Base-by-base conservation (phyloP, 352 stramenopile species). In the Elongisporangium prolatum region DNA sequence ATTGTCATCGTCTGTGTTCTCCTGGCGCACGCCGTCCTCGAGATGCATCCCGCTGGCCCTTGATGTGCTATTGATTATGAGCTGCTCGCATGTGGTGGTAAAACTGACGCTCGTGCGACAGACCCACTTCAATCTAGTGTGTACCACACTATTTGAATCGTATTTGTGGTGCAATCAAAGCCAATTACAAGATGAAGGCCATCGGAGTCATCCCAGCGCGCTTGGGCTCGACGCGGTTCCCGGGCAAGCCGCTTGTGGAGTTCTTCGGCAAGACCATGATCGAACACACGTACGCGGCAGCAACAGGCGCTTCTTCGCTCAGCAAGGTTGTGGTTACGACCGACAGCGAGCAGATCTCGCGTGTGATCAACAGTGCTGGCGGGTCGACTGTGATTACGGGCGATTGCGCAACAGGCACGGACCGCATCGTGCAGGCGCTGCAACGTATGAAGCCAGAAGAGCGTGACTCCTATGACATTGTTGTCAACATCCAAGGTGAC, bases 401-500 rank as follows among this genome's bases (percentile, higher is more conserved):
- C 22, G 70, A 75, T 47, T 91, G 81, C 60, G 70, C 70, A 28
- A 93, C 80, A 1, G 86, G 84, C 21, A 94, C 86, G 0, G 82
- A 92, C 60, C 82, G 86, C 28, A 76, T 94, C 24, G 72, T 93
- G 48, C 72, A 91, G 34, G 84, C 70, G 25, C 65, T 92, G 25
- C 66, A 62, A 11, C 38, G 63, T 18, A 68, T 91, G 59, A 65
- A 72, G 11, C 28, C 63, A 6, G 22, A 54, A 13, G 71, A 89
- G 34, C 50, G 92, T 16, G 67, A 54, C 25, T 50, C 72, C 50
- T 88, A 89, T 59, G 84, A 95, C 38, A 63, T 93, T 49, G 68
- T 95, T 11, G 81, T 93, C 21, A 95, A 95, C 53, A 81, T 95
- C 50, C 84, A 94, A 57, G 84, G 86, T 38, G 86, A 95, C 53